Evolutionary conservation across 345 rosid species (phyloP).

Genomic region (Salix suchowensis): DNA sequence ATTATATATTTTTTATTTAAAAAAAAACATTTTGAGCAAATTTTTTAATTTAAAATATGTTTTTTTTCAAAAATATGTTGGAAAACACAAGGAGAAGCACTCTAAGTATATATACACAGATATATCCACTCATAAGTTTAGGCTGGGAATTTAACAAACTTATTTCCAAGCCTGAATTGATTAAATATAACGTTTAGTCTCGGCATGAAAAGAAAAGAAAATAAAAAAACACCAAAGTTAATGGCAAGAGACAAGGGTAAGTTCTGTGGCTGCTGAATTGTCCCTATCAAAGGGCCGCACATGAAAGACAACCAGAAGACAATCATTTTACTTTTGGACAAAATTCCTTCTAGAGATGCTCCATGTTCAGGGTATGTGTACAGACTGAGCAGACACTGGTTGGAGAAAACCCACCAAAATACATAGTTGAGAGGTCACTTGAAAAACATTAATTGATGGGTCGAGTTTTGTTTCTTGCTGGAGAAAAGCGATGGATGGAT

Average conservation of each 20-base stretch:
- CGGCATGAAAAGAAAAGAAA: not conserved
- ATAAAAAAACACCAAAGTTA: not conserved
- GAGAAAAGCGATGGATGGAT: not conserved
- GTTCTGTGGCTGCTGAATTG: not conserved
- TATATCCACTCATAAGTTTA: too few species aligned
- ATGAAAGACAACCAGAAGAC: slow-evolving; percentile 42
- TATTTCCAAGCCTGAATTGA: not conserved
- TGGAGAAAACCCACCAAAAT: slow-evolving; percentile 4
- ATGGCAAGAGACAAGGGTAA: slow-evolving; percentile 6
- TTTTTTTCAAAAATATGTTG: too few species aligned
- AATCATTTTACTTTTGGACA: slow-evolving; percentile 21
- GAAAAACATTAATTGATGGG: slow-evolving; percentile 8
- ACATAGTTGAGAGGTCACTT: slow-evolving; percentile 1
- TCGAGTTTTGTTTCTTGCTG: slow-evolving; percentile 4
- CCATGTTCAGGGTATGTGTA: slow-evolving; percentile 8
- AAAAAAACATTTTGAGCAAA: too few species aligned
- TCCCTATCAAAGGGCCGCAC: slow-evolving; percentile 10
- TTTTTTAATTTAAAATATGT: too few species aligned
- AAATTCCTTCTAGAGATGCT: slow-evolving; percentile 1
- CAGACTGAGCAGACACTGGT: slow-evolving; percentile 2
- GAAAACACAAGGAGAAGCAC: too few species aligned
- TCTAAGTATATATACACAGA: too few species aligned
- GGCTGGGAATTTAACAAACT: too few species aligned
- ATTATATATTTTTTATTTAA: too few species aligned
- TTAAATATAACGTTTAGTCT: not conserved